These are phyloP conservation scores for Sporothrix humicola DNA, from an alignment of 2,329 filamentous ascomycete genomes.

Conservation along the genomic window DNA sequence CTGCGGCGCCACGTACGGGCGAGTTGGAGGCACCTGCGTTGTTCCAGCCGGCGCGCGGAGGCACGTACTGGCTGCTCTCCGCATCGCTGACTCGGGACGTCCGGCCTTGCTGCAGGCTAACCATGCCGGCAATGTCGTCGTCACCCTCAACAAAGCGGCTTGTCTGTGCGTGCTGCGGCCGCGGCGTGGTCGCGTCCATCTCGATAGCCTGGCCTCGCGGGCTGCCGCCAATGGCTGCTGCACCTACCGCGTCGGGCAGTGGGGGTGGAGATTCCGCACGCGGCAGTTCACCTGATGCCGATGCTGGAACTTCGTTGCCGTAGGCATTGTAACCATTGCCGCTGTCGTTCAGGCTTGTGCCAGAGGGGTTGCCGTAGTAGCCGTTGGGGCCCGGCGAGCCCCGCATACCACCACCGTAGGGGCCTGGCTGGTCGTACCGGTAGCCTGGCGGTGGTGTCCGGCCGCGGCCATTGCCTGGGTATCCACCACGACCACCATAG, in stretches of 20 bases:
- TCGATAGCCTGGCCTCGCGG: constrained; percentile 71
- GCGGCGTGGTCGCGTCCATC: constrained; percentile 74
- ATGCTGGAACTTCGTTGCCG: constrained; percentile 46
- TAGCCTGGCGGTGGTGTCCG: constrained; percentile 55
- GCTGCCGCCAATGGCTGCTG: constrained; percentile 36
- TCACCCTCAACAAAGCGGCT: constrained; percentile 67
- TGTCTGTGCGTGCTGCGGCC: constrained; percentile 53
- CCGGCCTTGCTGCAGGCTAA: constrained; percentile 67
- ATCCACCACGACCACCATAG: constrained; percentile 47
- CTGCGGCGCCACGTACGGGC: constrained; percentile 36
- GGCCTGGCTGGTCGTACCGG: constrained; percentile 46
- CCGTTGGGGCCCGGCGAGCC: constrained; percentile 47
- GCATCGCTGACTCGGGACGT: constrained; percentile 22
- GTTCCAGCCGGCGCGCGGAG: constrained; percentile 63
- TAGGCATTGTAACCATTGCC: constrained; percentile 51
- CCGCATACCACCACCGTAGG: constrained; percentile 42
- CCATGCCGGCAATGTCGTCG: constrained; percentile 74
- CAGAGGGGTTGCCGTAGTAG: constrained; percentile 46
- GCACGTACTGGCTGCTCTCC: constrained; percentile 55
- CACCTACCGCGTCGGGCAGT: constrained; percentile 51
- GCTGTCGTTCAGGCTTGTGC: constrained; percentile 47
- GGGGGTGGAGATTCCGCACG: constrained; percentile 70
- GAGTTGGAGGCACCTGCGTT: constrained; percentile 40
- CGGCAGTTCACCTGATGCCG: constrained; percentile 53
- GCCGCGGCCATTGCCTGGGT: constrained; percentile 47